Evolutionary conservation across 2,329 filamentous ascomycete species (phyloP).

Genomic region (Penicillium sp.): DNA sequence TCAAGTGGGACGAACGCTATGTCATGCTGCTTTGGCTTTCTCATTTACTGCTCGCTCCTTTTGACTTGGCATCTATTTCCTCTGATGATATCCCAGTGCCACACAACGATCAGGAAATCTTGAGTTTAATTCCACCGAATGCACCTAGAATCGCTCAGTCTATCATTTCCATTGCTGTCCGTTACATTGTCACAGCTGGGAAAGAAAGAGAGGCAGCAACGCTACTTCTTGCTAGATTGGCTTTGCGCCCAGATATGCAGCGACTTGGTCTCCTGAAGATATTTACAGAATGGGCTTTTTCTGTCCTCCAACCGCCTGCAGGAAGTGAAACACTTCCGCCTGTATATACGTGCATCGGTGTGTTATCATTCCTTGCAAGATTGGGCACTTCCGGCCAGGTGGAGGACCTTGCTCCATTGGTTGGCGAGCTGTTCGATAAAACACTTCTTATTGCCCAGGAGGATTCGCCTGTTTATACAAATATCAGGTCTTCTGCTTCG

Average conservation of each 20-base stretch:
- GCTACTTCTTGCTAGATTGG: slow-evolving; percentile 71
- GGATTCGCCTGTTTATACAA: slow-evolving; percentile 47
- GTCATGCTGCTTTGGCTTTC: slow-evolving; percentile 83
- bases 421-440: slow-evolving; percentile 62
- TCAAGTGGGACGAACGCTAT: slow-evolving; percentile 86
- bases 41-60: slow-evolving; percentile 78
- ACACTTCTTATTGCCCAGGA: slow-evolving; percentile 58
- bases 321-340: slow-evolving; percentile 28
- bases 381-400: slow-evolving; percentile 68
- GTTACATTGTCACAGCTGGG: slow-evolving; percentile 69
- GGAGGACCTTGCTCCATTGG: slow-evolving; percentile 66
- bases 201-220: slow-evolving; percentile 91
- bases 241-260: slow-evolving; percentile 87
- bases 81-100: slow-evolving; percentile 36
- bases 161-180: slow-evolving; percentile 66
- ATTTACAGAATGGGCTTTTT: slow-evolving; percentile 68
- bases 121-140: slow-evolving; percentile 49
- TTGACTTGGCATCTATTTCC: slow-evolving; percentile 85
- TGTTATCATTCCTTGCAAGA: slow-evolving; percentile 74
- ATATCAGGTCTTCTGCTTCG: slow-evolving; percentile 68
- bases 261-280: slow-evolving; percentile 64
- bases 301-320: slow-evolving; percentile 50
- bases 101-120: slow-evolving; percentile 26
- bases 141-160: slow-evolving; percentile 68
- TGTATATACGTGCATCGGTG: slow-evolving; percentile 73